Percentiles rank a stretch among this genome's conserved stretches.
These are phyloP conservation scores for Agrocybe praecox DNA, from an alignment of 768 basidiomycete species.

Conservation along the genomic window DNA sequence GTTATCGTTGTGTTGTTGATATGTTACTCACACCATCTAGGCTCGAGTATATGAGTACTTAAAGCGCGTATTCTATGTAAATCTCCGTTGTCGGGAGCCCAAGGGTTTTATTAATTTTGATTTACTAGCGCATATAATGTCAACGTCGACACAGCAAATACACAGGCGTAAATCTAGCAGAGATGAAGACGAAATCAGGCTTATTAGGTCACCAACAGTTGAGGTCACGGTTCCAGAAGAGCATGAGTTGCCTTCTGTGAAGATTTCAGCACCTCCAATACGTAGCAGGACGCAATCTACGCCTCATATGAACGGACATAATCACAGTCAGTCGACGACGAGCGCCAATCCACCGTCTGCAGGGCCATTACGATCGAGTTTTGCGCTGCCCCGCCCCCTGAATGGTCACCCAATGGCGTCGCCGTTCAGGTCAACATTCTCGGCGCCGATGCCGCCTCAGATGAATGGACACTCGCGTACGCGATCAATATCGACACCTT, in stretches of 20 bases:
- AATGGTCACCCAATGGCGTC: constrained; percentile 11
- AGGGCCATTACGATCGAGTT: constrained; percentile 8
- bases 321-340: constrained; percentile 2
- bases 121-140: background rate
- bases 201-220: constrained; percentile 13
- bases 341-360: constrained; percentile 7
- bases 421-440: constrained; percentile 10
- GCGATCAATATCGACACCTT: constrained; percentile 53
- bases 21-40: too few species aligned
- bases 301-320: constrained; percentile 12
- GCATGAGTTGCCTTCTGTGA: constrained; percentile 16
- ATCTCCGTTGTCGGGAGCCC: too few species aligned
- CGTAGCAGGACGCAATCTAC: constrained; percentile 13
- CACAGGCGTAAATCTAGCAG: constrained; percentile 50
- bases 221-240: constrained; percentile 15
- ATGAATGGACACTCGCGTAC: constrained; percentile 42
- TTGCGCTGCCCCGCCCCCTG: constrained; percentile 2
- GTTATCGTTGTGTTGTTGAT: too few species aligned
- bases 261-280: constrained; percentile 13
- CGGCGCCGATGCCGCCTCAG: constrained; percentile 14
- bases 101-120: background rate
- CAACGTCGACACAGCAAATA: constrained; percentile 20
- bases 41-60: too few species aligned
- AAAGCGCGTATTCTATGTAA: too few species aligned
- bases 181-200: constrained; percentile 35